Conservation (phyloP, 257 asterid genomes). For the Mitragyna speciosa region DNA sequence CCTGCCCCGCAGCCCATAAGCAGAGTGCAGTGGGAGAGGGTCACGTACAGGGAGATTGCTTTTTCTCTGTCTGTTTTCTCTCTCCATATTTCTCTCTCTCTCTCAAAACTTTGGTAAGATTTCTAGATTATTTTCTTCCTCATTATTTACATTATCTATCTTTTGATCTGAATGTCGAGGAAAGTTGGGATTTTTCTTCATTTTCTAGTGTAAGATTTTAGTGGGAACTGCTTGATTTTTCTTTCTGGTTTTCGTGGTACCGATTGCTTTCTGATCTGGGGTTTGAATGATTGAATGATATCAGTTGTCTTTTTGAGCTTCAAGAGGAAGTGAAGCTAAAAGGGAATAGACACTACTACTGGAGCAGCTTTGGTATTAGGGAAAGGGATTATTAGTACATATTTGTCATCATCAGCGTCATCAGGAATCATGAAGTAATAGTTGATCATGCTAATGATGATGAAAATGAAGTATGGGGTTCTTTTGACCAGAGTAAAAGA, state of each 20-base stretch:
- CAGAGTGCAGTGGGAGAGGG: slow-evolving; percentile 23
- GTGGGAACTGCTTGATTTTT: slow-evolving; percentile 10
- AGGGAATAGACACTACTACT: slow-evolving; percentile 3
- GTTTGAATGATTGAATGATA: slow-evolving; percentile 40
- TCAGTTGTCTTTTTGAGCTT: slow-evolving; percentile 34
- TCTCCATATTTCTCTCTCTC: not conserved
- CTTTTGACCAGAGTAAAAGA: slow-evolving; percentile 55
- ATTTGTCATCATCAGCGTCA: slow-evolving; percentile 23
- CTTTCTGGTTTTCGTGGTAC: not conserved
- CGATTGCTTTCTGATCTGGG: slow-evolving; percentile 24
- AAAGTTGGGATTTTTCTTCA: not conserved
- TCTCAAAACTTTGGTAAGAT: slow-evolving; percentile 10
- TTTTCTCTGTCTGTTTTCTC: slow-evolving; percentile 8
- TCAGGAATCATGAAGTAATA: slow-evolving; percentile 17
- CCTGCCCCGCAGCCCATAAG: slow-evolving; percentile 25
- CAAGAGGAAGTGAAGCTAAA: slow-evolving; percentile 33
- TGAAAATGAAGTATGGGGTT: slow-evolving; percentile 37
- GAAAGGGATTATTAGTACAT: slow-evolving; percentile 19
- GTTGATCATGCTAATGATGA: slow-evolving; percentile 43
- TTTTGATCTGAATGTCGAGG: slow-evolving; percentile 18
- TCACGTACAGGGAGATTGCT: slow-evolving; percentile 21
- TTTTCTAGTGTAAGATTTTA: not conserved
- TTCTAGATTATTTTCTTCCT: not conserved
- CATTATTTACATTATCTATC: slow-evolving; percentile 12
- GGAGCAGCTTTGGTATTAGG: slow-evolving; percentile 25